Base-by-base conservation (phyloP, 352 stramenopile species). In the Phytophthora nicotianae region DNA sequence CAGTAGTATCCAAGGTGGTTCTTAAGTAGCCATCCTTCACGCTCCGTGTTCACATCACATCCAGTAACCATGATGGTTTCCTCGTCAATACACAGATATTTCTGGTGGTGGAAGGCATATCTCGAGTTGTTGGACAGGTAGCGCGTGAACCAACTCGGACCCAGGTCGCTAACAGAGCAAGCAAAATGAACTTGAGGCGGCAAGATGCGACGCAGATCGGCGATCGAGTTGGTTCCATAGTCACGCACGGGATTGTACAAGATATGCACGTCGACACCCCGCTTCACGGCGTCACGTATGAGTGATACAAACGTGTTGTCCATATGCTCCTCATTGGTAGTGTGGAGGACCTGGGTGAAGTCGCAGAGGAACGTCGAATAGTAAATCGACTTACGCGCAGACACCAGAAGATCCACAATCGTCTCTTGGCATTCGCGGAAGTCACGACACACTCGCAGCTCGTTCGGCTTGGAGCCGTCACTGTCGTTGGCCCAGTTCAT, bases 301-400 rank as follows among this genome's bases (percentile, higher is more conserved):
- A 83, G 75, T 23, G 81, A 90, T 19, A 85, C 64, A 41, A 93
- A 86, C n/a, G 81, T 91, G 13, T 68, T 64, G 47, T 49, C 71
- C 45, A 51, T 65, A n/a, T 68, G 42, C 21, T 77, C 49, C 11
- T 77, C 58, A 0, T 68, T 52, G 29, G 16, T 46, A 10, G 68
- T 64, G 21, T 79, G 32, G 1, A 93, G 64, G 16, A 81, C 69
- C 27, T 90, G 83, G 7, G 57, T 84, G 42, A 90, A 91, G 57
- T 93, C 83, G 52, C 83, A 93, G 21, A 93, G 68, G 55, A 93
- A 93, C 4, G 83, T 93, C 47, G 83, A 93, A 59, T 92, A 92
- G 69, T 88, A 89, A 40, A 92, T 79, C 0, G 75, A 88, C 26
- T 69, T 79, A 3, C 60, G 68, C 5, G 83, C 81, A 0, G 79